A percentile compares a stretch with the other conserved stretches of the same genome.
These are phyloP conservation scores for Aspergillus nanangensis DNA, from an alignment of 495 filamentous ascomycete genomes.

Conservation along the genomic window DNA sequence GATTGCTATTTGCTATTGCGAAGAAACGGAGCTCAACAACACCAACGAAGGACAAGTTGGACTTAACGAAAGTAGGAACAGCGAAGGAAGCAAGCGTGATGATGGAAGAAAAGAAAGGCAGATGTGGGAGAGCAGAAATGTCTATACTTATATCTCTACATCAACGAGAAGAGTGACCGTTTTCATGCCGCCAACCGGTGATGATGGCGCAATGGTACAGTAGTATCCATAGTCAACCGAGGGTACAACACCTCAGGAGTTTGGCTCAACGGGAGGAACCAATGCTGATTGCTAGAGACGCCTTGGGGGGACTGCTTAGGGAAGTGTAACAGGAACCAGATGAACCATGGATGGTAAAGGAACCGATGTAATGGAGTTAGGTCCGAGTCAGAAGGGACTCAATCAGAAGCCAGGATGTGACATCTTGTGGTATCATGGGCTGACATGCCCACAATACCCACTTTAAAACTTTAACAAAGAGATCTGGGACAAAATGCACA, in stretches of 20 bases:
- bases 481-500: neutral
- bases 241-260: constrained; percentile 1
- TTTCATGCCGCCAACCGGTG: constrained; percentile 10
- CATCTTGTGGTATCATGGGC: constrained; percentile 29
- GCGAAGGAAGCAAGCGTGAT: constrained; percentile 17
- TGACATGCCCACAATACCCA: constrained; percentile 12
- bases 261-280: constrained; percentile 16
- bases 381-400: neutral
- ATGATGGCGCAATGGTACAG: constrained; percentile 21
- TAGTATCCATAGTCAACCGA: constrained; percentile 21
- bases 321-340: neutral
- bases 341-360: constrained; percentile 20
- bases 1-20: constrained; percentile 6
- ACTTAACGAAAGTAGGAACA: constrained; percentile 34
- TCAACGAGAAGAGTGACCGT: constrained; percentile 7
- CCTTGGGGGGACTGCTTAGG: neutral
- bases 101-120: constrained; percentile 8
- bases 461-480: constrained; percentile 1
- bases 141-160: constrained; percentile 27
- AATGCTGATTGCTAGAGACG: constrained; percentile 1
- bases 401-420: constrained; percentile 26
- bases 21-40: constrained; percentile 6
- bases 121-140: constrained; percentile 5
- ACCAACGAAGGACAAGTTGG: constrained; percentile 14
- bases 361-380: constrained; percentile 14